These are phyloP conservation scores for Cucurbita ficifolia DNA, from an alignment of 306 rosid genomes.

Conservation along the genomic window DNA sequence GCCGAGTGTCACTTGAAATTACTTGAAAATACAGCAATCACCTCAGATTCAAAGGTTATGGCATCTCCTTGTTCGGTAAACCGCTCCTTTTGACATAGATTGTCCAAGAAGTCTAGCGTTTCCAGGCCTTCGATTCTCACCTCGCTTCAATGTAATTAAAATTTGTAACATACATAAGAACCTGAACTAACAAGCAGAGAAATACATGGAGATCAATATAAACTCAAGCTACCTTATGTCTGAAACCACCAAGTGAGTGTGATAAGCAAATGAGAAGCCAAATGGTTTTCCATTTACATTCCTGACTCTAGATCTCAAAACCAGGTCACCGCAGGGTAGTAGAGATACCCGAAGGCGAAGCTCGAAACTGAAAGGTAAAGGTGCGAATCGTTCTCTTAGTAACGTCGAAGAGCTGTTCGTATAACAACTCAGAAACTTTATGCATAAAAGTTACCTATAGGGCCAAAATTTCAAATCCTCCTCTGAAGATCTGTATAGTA, in stretches of 20 bases:
- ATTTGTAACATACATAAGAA: neutral
- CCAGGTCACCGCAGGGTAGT: slow-evolving; percentile 42
- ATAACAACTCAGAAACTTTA: neutral
- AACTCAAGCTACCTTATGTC: slow-evolving; percentile 56
- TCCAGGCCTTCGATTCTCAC: slow-evolving; percentile 90
- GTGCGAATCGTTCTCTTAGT: slow-evolving; percentile 9
- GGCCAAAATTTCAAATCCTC: slow-evolving; percentile 81
- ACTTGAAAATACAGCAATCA: slow-evolving; percentile 8
- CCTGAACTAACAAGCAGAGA: neutral
- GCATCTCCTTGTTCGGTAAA: slow-evolving; percentile 97
- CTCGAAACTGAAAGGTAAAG: slow-evolving; percentile 47
- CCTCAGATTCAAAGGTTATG: slow-evolving; percentile 86
- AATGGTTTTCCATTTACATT: slow-evolving; percentile 72
- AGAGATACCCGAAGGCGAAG: slow-evolving; percentile 75
- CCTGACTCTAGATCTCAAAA: slow-evolving; percentile 57
- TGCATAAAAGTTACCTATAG: slow-evolving; percentile 22
- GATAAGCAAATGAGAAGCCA: slow-evolving; percentile 80
- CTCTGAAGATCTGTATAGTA: slow-evolving; percentile 64
- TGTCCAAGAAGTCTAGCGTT: slow-evolving; percentile 79
- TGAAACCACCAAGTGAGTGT: slow-evolving; percentile 68
- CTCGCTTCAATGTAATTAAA: slow-evolving; percentile 28
- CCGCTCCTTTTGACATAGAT: slow-evolving; percentile 63
- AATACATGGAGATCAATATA: neutral
- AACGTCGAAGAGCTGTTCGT: neutral
- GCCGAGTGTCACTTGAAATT: neutral